Conservation (phyloP, 2,329 filamentous ascomycete genomes). For the Scytalidium sp. region DNA sequence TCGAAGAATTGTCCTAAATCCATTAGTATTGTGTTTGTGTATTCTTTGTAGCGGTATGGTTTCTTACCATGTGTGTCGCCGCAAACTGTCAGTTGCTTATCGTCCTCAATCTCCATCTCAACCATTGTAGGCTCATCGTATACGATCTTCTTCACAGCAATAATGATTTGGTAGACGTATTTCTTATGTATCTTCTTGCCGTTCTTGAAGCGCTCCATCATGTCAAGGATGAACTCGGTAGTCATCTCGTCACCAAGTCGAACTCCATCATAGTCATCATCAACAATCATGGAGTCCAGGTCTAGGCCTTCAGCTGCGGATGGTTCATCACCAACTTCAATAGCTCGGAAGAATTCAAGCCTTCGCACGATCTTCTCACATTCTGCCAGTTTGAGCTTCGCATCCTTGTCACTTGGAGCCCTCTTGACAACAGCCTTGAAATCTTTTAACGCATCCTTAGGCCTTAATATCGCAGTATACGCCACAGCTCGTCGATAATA, state of each 20-base stretch:
- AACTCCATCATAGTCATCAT: slow-evolving; percentile 81
- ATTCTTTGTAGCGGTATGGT: background rate
- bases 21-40: slow-evolving; percentile 7
- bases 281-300: slow-evolving; percentile 79
- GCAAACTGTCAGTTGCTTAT: slow-evolving; percentile 83
- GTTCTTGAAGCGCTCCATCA: slow-evolving; percentile 92
- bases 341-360: slow-evolving; percentile 89
- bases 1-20: slow-evolving; percentile 91
- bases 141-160: slow-evolving; percentile 85
- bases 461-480: slow-evolving; percentile 84
- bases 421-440: slow-evolving; percentile 89
- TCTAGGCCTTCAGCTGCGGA: slow-evolving; percentile 90
- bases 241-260: slow-evolving; percentile 82
- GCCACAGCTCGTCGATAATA: slow-evolving; percentile 93
- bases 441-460: slow-evolving; percentile 84
- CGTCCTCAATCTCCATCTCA: slow-evolving; percentile 77
- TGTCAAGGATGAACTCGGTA: slow-evolving; percentile 93
- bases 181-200: slow-evolving; percentile 95
- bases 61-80: slow-evolving; percentile 88
- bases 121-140: slow-evolving; percentile 97
- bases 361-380: slow-evolving; percentile 94
- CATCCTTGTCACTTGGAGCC: slow-evolving; percentile 85
- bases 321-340: slow-evolving; percentile 88
- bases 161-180: slow-evolving; percentile 95
- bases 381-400: slow-evolving; percentile 84